Base-by-base conservation (phyloP, 768 basidiomycete species). In the Astraeus odoratus region DNA sequence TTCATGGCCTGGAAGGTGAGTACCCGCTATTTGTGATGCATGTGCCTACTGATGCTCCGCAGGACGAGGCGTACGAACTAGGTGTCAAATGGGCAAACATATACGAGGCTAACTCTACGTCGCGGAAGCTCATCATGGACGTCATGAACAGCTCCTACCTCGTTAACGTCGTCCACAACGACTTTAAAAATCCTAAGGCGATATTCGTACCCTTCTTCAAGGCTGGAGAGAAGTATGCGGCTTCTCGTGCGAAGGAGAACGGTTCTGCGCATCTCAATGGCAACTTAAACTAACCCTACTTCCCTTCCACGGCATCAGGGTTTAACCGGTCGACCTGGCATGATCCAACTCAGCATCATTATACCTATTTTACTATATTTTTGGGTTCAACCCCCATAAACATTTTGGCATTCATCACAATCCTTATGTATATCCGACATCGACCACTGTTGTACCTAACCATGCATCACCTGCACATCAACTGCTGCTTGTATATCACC, bases 1-100 rank as follows among this genome's bases (percentile, higher is more conserved):
- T 96, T 96, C 74, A 94, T 95, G 87, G 93, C 93, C 13, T 96
- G 93, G 93, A 95, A 95, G 79, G 88, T 83, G 42, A 33, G 73
- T 63, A 18, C 41, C 39, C 25, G 8, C 16, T 1, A 39, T 23
- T 26, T 34, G 23, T 43, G n/a, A 19, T 23, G 38, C 13, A 22
- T 39, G 47, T 29, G 31, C 34, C 47, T 36, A 49, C 41, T 39
- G 43, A 55, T 43, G 18, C 29, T 29, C n/a, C 49, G 10, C 49
- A 90, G 86, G 94, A 97, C 56, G 94, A 97, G 62, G 94, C 94
- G 8, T 97, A 80, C 53, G 91, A 94, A 60, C 78, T 96, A 20
- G 94, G 93, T 5, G 69, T 76, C 35, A 90, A 94, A 66, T 97
- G 94, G 94, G 87, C 90, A 12, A 75, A 79, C 51, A 63, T 92